Evolutionary conservation across 129 eudicot species (phyloP), one percentile per base, ranked within the genome.

Genomic region (Lactuca saligna): DNA sequence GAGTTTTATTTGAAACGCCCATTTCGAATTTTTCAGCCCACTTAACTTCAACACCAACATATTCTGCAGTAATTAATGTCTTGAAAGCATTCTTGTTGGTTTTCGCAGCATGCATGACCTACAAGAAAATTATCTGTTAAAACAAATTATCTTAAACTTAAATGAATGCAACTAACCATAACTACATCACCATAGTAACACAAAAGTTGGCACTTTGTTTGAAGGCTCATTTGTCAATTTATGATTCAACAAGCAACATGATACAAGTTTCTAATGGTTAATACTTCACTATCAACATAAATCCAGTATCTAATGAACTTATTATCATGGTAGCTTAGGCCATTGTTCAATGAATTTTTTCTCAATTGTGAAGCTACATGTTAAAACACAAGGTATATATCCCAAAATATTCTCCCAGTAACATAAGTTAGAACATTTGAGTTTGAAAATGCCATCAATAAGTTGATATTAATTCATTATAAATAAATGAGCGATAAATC

Each of bases 1-100:
- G 86, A 39, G 84, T 75, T 75, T 88, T 87, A 63, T 87, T 91
- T 53, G 97, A 76, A 6, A 85, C 90, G 8, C 93, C 97, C 91
- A 88, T 80, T 81, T 88, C 73, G 66, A 88, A 88, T 57, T 85
- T 63, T 65, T 83, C 65, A 6, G 55, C 81, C 39, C 84, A 67
- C 37, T 85, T 86, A 56, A 91, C 79, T 66, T 83, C 75, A 50
- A 88, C 86, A 75, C 92, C 93, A 57, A 15, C 63, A 57, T 87
- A 91, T 68, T 88, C 96, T 0, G 90, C 96, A 16, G 85, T 81
- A 74, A 91, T 83, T 34, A 87, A 77, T 17, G 84, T 71, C 87
- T 91, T 91, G 63, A 57, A 79, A 35, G 85, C 83, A 82, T 88
- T 85, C 72, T 81, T 88, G 80, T 87, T 88, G 56, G 75, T 53